Base-by-base conservation (phyloP, 805 yeast species). In the Nakazawaea wyomingensis region DNA sequence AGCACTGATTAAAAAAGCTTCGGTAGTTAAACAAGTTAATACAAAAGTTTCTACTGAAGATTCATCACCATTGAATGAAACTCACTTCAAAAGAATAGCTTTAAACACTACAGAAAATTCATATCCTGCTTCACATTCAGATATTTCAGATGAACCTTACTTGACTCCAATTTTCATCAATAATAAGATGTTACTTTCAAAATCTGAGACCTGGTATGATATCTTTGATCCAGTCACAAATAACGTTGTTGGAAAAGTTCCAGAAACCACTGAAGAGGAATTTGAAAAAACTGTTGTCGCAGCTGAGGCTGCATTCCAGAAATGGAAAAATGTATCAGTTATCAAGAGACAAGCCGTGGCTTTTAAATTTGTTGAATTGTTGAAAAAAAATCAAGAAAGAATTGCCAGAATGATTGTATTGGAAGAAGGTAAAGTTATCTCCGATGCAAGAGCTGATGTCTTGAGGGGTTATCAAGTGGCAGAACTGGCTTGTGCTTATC, bases 381-480 rank as follows among this genome's bases (percentile, higher is more conserved):
- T 82, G 54, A 76, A 80, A 50, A 69, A 67, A 45, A 79, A 82
- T 62, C 75, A 79, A 76, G 88, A 82, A 60, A 61, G 85, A 47
- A 62, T 82, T 20, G 90, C 90, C 1, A 69, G 78, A 19, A 69
- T 68, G 43, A 72, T 83, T 48, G 82, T 82, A 48, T 69, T 76
- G 43, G 83, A 85, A 66, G 89, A 83, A 65, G 90, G 91, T 43
- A 82, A 83, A 64, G 79, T 89, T 14, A 78, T 80, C 59, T 74
- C 77, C 30, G 90, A 82, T 52, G 90, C 91, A 42, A 66, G 71
- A 57, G 89, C 89, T 13, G 83, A 83, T 61, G 90, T 82, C 13
- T 70, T 82, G 43, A 70, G 90, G 46, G 90, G 90, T 4, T 68
- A 83, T 34, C 90, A 82, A 61, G 90, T 82, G 36, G 90, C 89